Conservation (phyloP, 2,329 filamentous ascomycete genomes). For the Sporothrix euskadiensis region DNA sequence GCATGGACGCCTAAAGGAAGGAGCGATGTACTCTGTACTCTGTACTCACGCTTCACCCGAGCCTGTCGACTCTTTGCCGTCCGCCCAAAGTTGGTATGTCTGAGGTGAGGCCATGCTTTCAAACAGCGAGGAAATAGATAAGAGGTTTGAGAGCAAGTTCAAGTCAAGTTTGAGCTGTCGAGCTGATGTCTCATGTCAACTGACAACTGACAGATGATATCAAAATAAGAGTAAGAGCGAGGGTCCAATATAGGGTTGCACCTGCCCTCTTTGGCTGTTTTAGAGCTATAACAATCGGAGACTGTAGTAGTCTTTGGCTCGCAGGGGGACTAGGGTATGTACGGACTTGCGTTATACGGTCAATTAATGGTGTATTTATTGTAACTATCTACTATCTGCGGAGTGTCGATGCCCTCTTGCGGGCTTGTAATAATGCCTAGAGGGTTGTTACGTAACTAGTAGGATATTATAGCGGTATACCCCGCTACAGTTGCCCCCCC, state of each 20-base stretch:
- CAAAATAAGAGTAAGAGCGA: not conserved
- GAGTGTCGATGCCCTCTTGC: too few relatives aligned
- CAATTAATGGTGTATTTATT: too few relatives aligned
- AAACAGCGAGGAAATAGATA: too few relatives aligned
- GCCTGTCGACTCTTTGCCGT: slow-evolving; percentile 31
- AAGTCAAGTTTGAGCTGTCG: not conserved
- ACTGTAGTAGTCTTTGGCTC: too few relatives aligned
- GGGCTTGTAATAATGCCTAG: too few relatives aligned
- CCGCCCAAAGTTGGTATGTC: slow-evolving; percentile 31
- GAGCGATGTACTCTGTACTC: slow-evolving; percentile 27
- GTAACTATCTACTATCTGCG: too few relatives aligned
- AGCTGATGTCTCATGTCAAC: not conserved
- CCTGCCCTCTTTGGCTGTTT: too few relatives aligned
- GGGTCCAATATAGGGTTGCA: not conserved
- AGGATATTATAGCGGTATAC: too few relatives aligned
- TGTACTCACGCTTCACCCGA: slow-evolving; percentile 32
- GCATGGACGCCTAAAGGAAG: not conserved
- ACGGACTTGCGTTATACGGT: too few relatives aligned
- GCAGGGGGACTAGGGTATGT: too few relatives aligned
- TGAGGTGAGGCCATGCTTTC: not conserved
- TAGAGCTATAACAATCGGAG: not conserved
- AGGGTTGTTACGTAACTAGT: too few relatives aligned
- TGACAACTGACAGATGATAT: not conserved
- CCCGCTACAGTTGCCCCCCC: too few relatives aligned
- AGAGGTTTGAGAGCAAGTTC: not conserved